phyloP scores from a whole-genome alignment of 1,284 basidiomycete species.

The Cryptococcus sp. region DNA sequence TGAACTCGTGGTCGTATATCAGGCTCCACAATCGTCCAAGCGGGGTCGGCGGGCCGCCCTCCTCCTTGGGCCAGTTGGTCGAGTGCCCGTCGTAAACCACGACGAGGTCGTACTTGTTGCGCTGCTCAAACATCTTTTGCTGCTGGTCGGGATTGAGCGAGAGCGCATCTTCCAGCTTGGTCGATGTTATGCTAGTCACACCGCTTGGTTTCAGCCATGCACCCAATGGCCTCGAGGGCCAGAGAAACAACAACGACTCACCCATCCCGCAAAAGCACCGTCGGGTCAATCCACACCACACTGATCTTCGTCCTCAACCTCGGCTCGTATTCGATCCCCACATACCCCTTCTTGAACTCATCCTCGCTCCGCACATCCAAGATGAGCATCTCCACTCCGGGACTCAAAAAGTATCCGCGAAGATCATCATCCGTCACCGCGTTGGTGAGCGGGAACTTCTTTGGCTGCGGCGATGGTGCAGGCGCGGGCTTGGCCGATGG shows the following conservation, averaged over 20 bases:
- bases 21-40: slow-evolving; percentile 62
- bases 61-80: slow-evolving; percentile 53
- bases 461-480: slow-evolving; percentile 17
- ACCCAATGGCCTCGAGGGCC: neutral
- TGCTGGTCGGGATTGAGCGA: slow-evolving; percentile 68
- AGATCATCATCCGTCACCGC: slow-evolving; percentile 63
- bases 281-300: slow-evolving; percentile 81
- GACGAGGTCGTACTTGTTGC: slow-evolving; percentile 86
- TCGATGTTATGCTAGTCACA: slow-evolving; percentile 64
- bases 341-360: slow-evolving; percentile 71
- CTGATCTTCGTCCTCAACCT: slow-evolving; percentile 47
- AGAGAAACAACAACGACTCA: slow-evolving; percentile 50
- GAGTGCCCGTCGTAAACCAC: slow-evolving; percentile 80
- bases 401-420: slow-evolving; percentile 58
- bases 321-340: slow-evolving; percentile 55
- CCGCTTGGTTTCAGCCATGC: slow-evolving; percentile 4
- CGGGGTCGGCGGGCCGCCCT: slow-evolving; percentile 55
- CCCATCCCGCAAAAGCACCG: slow-evolving; percentile 65
- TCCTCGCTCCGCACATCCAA: slow-evolving; percentile 77
- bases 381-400: slow-evolving; percentile 65
- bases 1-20: slow-evolving; percentile 70
- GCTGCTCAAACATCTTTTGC: slow-evolving; percentile 67
- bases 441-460: slow-evolving; percentile 58
- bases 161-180: slow-evolving; percentile 72
- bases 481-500: neutral